A percentile compares a stretch with the other conserved stretches of the same genome.
Evolutionary conservation across 345 rosid species (phyloP).

Genomic region (Carallia pectinifolia): DNA sequence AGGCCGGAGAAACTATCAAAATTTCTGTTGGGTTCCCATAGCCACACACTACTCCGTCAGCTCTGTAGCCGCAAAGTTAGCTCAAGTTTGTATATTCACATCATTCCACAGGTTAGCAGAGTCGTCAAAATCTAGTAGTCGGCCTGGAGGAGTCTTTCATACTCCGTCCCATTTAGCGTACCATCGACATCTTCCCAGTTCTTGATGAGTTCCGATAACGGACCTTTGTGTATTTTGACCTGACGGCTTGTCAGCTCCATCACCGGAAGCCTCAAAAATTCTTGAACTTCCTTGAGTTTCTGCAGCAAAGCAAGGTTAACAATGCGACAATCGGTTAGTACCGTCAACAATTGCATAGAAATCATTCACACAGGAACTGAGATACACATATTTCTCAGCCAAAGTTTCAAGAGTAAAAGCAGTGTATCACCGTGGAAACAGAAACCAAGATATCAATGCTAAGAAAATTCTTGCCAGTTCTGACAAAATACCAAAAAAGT

Average conservation of each 20-base stretch:
- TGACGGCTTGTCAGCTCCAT: constrained; percentile 73
- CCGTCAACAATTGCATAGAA: background rate
- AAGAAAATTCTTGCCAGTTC: too few relatives aligned
- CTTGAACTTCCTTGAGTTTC: constrained; percentile 74
- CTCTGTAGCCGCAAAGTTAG: constrained; percentile 19
- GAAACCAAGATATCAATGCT: too few relatives aligned
- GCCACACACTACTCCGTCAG: too few relatives aligned
- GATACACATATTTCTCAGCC: too few relatives aligned
- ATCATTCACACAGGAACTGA: background rate
- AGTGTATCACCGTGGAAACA: too few relatives aligned
- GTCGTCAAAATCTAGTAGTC: constrained; percentile 47
- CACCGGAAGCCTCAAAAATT: constrained; percentile 64
- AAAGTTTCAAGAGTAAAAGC: too few relatives aligned
- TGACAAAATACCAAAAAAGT: too few relatives aligned
- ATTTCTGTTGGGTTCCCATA: background rate
- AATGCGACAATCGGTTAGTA: background rate
- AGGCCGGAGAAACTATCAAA: background rate
- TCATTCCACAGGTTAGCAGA: constrained; percentile 23
- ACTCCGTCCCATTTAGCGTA: constrained; percentile 66
- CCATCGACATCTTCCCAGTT: constrained; percentile 83
- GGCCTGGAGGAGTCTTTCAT: constrained; percentile 50
- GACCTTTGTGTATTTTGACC: constrained; percentile 86
- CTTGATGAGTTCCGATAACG: constrained; percentile 56
- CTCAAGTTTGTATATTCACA: constrained; percentile 27
- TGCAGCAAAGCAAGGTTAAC: constrained; percentile 30